Evolutionary conservation across 148 eudicot species (phyloP).

Genomic region (Silene uniflora): DNA sequence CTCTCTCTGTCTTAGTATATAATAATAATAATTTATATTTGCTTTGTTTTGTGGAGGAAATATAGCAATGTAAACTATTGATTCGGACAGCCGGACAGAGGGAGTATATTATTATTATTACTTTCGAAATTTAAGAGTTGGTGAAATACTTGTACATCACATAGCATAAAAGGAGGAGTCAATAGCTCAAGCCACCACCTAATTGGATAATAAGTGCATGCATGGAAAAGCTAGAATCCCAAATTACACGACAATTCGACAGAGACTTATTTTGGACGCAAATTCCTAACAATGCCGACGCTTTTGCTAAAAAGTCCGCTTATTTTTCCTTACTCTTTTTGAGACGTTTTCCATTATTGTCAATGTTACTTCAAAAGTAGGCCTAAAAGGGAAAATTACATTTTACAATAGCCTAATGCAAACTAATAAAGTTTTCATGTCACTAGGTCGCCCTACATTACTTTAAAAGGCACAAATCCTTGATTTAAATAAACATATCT

Average conservation of each 20-base stretch:
- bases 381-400: background rate
- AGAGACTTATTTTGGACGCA: background rate
- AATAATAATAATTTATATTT: too few relatives aligned
- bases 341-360: conserved; percentile 4
- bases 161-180: too few relatives aligned
- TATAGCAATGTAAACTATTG: too few relatives aligned
- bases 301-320: background rate
- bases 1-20: too few relatives aligned
- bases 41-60: too few relatives aligned
- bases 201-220: conserved; percentile 4
- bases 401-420: background rate
- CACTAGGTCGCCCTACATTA: background rate
- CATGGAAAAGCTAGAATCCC: background rate
- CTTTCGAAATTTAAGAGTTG: too few relatives aligned
- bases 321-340: background rate
- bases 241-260: background rate
- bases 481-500: too few relatives aligned
- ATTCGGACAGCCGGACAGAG: too few relatives aligned
- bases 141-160: too few relatives aligned
- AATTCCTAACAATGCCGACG: background rate
- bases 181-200: background rate
- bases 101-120: too few relatives aligned
- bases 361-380: conserved; percentile 1
- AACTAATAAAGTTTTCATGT: background rate
- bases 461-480: too few relatives aligned